Conservation (phyloP, 2,329 filamentous ascomycete genomes). For the Ceratocystis cubensis region DNA sequence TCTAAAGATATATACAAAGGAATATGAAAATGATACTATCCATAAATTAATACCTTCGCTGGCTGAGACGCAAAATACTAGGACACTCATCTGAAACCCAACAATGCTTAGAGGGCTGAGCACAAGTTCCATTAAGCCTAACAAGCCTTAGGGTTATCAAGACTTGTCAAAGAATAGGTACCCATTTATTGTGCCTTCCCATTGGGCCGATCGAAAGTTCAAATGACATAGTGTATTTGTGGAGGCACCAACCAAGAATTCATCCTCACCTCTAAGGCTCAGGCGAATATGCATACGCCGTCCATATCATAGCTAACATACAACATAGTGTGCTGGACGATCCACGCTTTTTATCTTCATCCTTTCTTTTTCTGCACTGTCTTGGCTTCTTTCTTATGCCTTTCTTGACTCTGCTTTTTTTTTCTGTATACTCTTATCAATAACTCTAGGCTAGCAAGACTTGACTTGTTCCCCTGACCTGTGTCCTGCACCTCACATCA, state of each 20-base stretch:
- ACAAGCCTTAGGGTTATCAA: neutral
- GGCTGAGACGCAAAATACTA: neutral
- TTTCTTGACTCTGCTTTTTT: neutral
- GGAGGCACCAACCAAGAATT: slow-evolving; percentile 6
- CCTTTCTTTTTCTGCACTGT: neutral
- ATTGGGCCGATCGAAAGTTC: neutral
- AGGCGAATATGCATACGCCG: slow-evolving; percentile 7
- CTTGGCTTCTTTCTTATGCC: neutral
- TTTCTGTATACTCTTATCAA: slow-evolving; percentile 6
- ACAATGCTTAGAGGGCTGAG: neutral
- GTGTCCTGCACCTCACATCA: neutral
- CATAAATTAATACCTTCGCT: neutral
- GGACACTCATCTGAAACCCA: neutral
- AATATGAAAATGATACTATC: neutral
- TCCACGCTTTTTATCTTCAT: slow-evolving; percentile 5
- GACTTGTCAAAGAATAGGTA: neutral
- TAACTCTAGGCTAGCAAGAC: neutral
- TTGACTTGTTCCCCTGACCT: neutral
- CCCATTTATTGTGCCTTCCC: neutral
- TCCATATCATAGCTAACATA: neutral
- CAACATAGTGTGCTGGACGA: neutral
- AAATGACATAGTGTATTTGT: neutral
- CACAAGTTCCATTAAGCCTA: neutral
- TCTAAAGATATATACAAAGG: slow-evolving; percentile 5
- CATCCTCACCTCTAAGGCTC: neutral